Base-by-base conservation (phyloP, 441 rosid species). In the Pelargonium citronellum region DNA sequence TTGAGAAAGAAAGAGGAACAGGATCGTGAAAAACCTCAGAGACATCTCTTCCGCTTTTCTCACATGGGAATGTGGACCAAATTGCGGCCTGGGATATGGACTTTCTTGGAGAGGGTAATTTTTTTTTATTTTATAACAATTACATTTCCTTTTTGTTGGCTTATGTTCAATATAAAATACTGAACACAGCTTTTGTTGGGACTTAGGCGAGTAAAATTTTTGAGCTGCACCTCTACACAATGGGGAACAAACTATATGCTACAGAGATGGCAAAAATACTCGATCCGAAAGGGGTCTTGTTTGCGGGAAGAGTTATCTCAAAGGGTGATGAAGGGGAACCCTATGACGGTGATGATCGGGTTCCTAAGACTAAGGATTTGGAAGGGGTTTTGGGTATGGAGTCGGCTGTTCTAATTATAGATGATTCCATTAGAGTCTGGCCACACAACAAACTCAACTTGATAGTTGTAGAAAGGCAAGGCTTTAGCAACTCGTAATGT, bases 61-160 rank as follows among this genome's bases (percentile, higher is more conserved):
- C 95, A 92, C 79, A 95, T 95, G 99, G 95, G 84, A 81, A 92
- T 95, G 99, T 95, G 99, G 99, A 95, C 99, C 20, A 95, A 95
- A 81, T 62, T 95, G 87, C 87, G 99, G 66, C 98, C 99, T 58
- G 99, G 99, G 74, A 83, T 95, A 69, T 95, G 99, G 99, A 92
- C 85, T 70, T 92, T 95, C 71, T 82, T 95, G 77, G 99, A 95
- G 82, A 95, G 86, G 91, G 98, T 87, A 68, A 71, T 9, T 43
- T 66, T 66, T 19, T 30, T 73, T 30, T 41, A 15, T n/a, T 13
- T 53, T 19, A 16, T 0, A 8, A 7, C 20, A 39, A 19, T 15
- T 39, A 65, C 66, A 44, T 39, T 49, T 74, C 27, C 41, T 71
- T 69, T 71, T 41, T 19, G 27, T 67, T 67, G 13, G 58, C 27